Base-by-base conservation (phyloP, 2,329 filamentous ascomycete species). In the Sclerotinia sclerotiorum region DNA sequence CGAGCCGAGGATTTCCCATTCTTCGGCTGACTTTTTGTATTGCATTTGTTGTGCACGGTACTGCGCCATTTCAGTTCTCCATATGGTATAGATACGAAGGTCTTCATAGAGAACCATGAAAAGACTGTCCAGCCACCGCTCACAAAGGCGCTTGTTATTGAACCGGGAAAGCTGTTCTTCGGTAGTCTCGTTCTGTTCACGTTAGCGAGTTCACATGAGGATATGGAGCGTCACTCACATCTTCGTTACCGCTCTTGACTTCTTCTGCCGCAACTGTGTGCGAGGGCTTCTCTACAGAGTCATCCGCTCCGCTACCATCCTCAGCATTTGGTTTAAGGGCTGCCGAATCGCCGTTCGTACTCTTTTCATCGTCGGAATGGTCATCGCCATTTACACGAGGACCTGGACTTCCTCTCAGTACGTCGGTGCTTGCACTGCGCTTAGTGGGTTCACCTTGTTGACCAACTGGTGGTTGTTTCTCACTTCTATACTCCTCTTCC, bases 81-180 rank as follows among this genome's bases (percentile, higher is more conserved):
- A 99, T 79, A 99, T 99, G 17, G 95, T 99, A 83, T 99, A 99
- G 57, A 99, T 94, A 62, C 95, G 92, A 24, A 99, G 85, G 77
- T 99, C 95, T 79, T 99, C 95, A 79, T 99, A 99, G 3, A 99
- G 85, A 0, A 98, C 95, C 95, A 99, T 99, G 82, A 99, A 99
- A 29, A 99, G 85, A 76, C 97, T 98, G 80, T 99, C 95, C 2
- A 99, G 86, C 95, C 95, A 99, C 74, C 95, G 89, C 80, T 99
- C 95, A 77, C 95, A 99, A 1, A 99, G 87, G 0, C 95, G 90
- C 82, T 99, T 99, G 80, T 97, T 97, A 78, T 96, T 95, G 77
- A 99, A 93, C 74, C 94, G 92, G 8, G 93, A 94, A 74, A 97
- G 91, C 73, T 91, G 85, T 68, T 90, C 86, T 72, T 93, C 88